Conservation (phyloP, 495 filamentous ascomycete genomes). For the Penicillium subrubescens region DNA sequence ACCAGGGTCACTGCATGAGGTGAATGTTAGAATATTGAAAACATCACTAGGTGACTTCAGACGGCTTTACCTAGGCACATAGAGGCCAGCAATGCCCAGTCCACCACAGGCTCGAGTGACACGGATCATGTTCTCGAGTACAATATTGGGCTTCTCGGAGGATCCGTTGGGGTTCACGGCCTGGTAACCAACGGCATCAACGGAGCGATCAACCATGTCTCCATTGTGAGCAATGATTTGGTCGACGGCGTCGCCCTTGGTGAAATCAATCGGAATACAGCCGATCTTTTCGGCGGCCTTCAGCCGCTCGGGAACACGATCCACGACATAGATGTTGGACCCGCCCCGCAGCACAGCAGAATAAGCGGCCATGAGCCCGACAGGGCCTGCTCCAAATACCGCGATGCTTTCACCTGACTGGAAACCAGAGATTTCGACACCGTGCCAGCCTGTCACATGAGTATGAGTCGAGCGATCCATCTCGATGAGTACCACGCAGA, state of each 20-base stretch:
- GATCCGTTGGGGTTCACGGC: constrained; percentile 45
- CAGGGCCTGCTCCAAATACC: constrained; percentile 52
- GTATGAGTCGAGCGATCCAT: background rate
- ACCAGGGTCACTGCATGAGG: constrained; percentile 36
- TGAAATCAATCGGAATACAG: constrained; percentile 42
- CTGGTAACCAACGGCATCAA: constrained; percentile 59
- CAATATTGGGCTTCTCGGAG: constrained; percentile 45
- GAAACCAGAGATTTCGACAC: constrained; percentile 56
- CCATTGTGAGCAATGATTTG: constrained; percentile 38
- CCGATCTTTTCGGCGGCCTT: constrained; percentile 55
- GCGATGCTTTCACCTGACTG: constrained; percentile 56
- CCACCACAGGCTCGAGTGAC: constrained; percentile 51
- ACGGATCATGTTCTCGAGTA: constrained; percentile 50
- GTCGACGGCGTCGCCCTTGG: constrained; percentile 39
- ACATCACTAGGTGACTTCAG: background rate
- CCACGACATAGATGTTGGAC: constrained; percentile 55
- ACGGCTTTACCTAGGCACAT: constrained; percentile 36
- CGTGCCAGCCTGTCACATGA: constrained; percentile 51
- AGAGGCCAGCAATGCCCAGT: constrained; percentile 50
- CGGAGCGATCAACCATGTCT: constrained; percentile 53
- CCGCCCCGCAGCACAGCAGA: constrained; percentile 55
- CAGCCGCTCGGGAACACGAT: constrained; percentile 55
- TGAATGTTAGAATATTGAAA: background rate
- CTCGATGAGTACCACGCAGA: background rate
- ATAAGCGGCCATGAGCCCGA: constrained; percentile 62